Base-by-base conservation (phyloP, 2,329 filamentous ascomycete genomes). In the Hansfordia pulvinata region DNA sequence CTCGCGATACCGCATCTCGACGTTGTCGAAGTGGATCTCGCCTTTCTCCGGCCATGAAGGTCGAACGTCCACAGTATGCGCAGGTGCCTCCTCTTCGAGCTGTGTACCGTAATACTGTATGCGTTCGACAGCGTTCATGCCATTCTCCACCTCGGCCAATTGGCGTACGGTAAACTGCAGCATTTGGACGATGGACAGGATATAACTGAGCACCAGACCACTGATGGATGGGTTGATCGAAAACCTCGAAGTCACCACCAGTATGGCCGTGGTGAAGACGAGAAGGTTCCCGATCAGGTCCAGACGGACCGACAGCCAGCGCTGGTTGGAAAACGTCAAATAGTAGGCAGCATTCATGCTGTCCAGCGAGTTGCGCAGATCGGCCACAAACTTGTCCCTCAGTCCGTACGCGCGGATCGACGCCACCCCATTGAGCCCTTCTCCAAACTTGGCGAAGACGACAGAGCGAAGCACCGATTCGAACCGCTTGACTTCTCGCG, bases 61-160 rank as follows among this genome's bases (percentile, higher is more conserved):
- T 11, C 73, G 69, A 3, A 93, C 70, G 5, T 85, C 70, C 25
- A 76, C 50, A 21, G 82, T 76, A 41, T 86, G 80, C 2, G 86
- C 62, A 0, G 86, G 83, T 0, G 88, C 83, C 51, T 96, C 90
- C 46, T 93, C 79, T 35, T 93, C 85, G 4, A 98, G 68, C 39
- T 82, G 55, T 1, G 72, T 83, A 29, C 83, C 86, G 48, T 96
- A 96, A 57, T 93, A 84, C 47, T 85, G 75, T 18, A 96, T 63
- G 26, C 90, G 77, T 54, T 96, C 88, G 0, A 92, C 90, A 0
- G 86, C 77, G 49, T 94, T 96, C 88, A 96, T 96, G 46, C 86
- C 84, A 54, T 94, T 96, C 52, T 96, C 88, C 7, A 96, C 69
- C 51, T 94, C 88, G 15, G 88, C 88, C 6, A 94, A 64, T 53